Conservation (phyloP, 495 filamentous ascomycete genomes). For the Penicillium waksmanii region DNA sequence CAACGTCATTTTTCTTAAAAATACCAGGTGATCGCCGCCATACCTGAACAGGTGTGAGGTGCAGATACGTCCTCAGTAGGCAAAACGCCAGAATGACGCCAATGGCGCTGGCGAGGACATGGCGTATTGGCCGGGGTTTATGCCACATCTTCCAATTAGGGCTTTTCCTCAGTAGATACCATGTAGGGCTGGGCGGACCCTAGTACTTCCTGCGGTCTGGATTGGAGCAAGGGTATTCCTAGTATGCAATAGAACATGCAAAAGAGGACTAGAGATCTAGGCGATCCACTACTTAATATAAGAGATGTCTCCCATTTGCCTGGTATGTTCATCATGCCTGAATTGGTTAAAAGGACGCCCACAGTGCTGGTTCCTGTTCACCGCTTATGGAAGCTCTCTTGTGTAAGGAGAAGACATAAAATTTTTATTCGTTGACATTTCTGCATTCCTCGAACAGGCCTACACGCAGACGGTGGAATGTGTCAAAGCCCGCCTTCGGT, state of each 20-base stretch:
- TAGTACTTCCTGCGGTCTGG: background rate
- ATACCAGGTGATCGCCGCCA: background rate
- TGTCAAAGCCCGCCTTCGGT: background rate
- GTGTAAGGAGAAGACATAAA: background rate
- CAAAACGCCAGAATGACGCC: slow-evolving; percentile 22
- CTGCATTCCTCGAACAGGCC: background rate
- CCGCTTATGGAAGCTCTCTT: background rate
- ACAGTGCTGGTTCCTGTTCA: background rate
- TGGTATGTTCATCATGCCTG: slow-evolving; percentile 1
- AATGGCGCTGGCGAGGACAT: slow-evolving; percentile 20
- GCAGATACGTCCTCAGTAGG: slow-evolving; percentile 11
- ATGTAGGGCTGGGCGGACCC: background rate
- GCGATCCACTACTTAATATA: background rate
- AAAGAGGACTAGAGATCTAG: background rate
- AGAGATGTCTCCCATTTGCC: background rate
- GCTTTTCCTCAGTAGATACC: background rate
- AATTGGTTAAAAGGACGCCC: background rate
- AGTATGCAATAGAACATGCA: background rate
- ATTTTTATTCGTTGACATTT: background rate
- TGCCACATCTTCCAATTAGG: slow-evolving; percentile 9
- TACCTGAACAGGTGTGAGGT: slow-evolving; percentile 7
- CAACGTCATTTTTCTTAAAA: slow-evolving; percentile 27
- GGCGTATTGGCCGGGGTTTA: background rate
- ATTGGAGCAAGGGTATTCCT: background rate
- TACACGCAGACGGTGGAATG: slow-evolving; percentile 2